Conservation (phyloP, 1,139 yeast species). For the Lodderomyces jiufengensis region DNA sequence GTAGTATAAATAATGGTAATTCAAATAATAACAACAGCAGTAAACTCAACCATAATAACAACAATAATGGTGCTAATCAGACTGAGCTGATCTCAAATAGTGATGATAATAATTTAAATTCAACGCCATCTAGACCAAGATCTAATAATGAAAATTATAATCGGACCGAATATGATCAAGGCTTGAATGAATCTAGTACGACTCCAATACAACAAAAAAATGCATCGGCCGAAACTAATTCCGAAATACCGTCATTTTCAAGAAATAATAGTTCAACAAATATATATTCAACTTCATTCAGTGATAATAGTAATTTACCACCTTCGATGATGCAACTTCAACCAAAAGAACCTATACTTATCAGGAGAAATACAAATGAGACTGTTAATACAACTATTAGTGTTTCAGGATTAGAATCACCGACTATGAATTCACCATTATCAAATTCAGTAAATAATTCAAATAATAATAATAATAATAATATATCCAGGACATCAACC, state of each 20-base stretch:
- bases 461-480: slow-evolving; percentile 10
- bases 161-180: neutral
- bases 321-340: slow-evolving; percentile 67
- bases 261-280: slow-evolving; percentile 13
- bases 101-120: neutral
- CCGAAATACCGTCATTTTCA: slow-evolving; percentile 11
- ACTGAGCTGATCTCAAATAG: slow-evolving; percentile 1
- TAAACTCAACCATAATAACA: slow-evolving; percentile 6
- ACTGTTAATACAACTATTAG: slow-evolving; percentile 12
- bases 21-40: slow-evolving; percentile 14
- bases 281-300: slow-evolving; percentile 11
- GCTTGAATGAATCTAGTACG: slow-evolving; percentile 26
- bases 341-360: slow-evolving; percentile 66
- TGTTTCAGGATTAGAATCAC: slow-evolving; percentile 11
- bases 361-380: slow-evolving; percentile 39
- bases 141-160: slow-evolving; percentile 1
- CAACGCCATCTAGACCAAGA: neutral
- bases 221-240: slow-evolving; percentile 19
- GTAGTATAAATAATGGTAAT: slow-evolving; percentile 6
- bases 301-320: slow-evolving; percentile 37
- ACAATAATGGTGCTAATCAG: neutral
- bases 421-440: slow-evolving; percentile 10
- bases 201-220: slow-evolving; percentile 37
- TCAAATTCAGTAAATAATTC: slow-evolving; percentile 9
- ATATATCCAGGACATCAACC: slow-evolving; percentile 32